These are phyloP conservation scores for Francoa sonchifolia DNA, from an alignment of 441 rosid genomes.

Conservation along the genomic window DNA sequence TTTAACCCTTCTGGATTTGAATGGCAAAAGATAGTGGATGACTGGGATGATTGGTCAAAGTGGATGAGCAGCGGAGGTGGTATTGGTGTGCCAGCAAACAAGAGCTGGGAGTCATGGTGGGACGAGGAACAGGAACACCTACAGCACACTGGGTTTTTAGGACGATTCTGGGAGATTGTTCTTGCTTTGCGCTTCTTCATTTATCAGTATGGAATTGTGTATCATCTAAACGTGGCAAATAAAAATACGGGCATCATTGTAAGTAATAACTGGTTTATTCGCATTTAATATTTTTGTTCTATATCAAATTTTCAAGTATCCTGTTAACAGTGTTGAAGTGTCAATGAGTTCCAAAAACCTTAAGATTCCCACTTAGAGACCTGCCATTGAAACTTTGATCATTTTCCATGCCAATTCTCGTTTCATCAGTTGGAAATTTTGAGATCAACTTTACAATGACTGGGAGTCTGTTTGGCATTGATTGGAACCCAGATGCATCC, in stretches of 20 bases:
- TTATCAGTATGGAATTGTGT: constrained; percentile 83
- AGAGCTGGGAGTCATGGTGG: constrained; percentile 27
- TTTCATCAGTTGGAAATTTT: too few species aligned
- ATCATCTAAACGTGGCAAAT: constrained; percentile 49
- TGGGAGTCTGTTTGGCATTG: too few species aligned
- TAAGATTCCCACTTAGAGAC: too few species aligned
- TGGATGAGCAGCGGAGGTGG: constrained; percentile 19
- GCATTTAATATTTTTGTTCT: not conserved
- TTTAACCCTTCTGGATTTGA: constrained; percentile 22
- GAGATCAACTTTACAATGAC: too few species aligned
- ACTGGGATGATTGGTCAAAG: constrained; percentile 20
- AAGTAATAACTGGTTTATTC: constrained; percentile 24
- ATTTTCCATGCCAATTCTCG: too few species aligned
- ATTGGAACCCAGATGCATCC: not conserved
- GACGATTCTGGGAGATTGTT: constrained; percentile 58
- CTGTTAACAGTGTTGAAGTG: not conserved
- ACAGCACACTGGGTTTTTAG: constrained; percentile 51
- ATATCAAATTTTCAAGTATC: not conserved
- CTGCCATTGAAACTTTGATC: too few species aligned
- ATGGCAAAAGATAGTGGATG: constrained; percentile 28
- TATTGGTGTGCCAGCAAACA: constrained; percentile 15
- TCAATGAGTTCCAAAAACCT: not conserved
- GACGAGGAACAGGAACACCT: constrained; percentile 24
- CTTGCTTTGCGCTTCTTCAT: constrained; percentile 60
- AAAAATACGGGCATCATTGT: constrained; percentile 41